Evolutionary conservation across 2,329 filamentous ascomycete genomes (phyloP), one percentile per base, ranked within the genome.

Genomic region (Arthrinium phaeospermum): DNA sequence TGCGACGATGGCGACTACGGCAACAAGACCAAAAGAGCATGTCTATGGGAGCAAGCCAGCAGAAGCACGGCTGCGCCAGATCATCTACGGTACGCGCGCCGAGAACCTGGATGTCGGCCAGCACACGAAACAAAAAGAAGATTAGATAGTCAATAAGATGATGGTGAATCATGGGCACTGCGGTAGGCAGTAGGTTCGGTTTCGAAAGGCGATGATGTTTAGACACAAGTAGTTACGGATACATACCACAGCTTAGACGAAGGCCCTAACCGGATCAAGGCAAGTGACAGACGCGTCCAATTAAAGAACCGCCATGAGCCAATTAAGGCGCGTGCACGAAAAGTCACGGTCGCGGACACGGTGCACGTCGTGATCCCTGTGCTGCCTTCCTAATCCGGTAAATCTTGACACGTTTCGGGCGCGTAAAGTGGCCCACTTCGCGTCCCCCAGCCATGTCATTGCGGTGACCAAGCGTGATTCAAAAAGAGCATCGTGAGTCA

Each of bases 381-480:
- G 27, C 7, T 22, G 22, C 1, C 27, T 64, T 64, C 57, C 57
- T 41, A 41, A 64, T 41, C 22, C 22, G 34, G 57, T 64, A 64
- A 64, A 41, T 64, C 34, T 64, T 41, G 22, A 64, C 57, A 64
- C 57, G 57, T 64, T 64, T 64, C 57, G 57, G 30, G 57, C 57
- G 57, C 57, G 57, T 64, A 64, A 64, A 64, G 57, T 64, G 57
- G 57, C 57, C 57, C 57, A 64, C 57, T n/a, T 41, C 34, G 57
- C 57, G 10, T 64, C 57, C 57, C 53, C 57, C 57, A 64, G 57
- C 57, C 57, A 41, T 64, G 57, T 41, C 57, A 41, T 64, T 64
- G 57, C 57, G 30, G 30, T n/a, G 30, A n/a, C 30, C 57, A 41
- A n/a, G 34, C 57, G 57, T 41, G 57, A 41, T 41, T 64, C 57